These are phyloP conservation scores for Lachancea cidri DNA, from an alignment of 805 yeast species.

Conservation along the genomic window DNA sequence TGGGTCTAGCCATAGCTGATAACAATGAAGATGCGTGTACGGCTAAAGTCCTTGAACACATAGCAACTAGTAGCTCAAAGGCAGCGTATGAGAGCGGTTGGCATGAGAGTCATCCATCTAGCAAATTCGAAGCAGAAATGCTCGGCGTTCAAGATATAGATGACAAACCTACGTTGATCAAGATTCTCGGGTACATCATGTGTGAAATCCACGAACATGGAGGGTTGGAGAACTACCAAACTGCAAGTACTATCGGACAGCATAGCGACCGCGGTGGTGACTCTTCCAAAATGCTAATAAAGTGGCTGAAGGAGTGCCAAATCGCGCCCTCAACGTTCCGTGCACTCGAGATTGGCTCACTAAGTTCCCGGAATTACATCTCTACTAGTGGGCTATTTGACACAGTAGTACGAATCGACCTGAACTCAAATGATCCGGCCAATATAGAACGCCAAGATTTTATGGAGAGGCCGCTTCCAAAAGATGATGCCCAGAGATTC, in stretches of 20 bases:
- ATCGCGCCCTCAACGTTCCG: conserved; percentile 10
- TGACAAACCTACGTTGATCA: conserved; percentile 17
- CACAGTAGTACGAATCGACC: conserved; percentile 60
- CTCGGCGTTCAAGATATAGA: conserved; percentile 10
- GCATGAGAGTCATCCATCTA: conserved; percentile 8
- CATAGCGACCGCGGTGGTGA: conserved; percentile 79
- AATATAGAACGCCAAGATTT: conserved; percentile 75
- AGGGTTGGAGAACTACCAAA: conserved; percentile 74
- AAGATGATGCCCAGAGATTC: conserved; percentile 41
- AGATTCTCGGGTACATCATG: conserved; percentile 49
- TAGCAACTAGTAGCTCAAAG: conserved; percentile 8
- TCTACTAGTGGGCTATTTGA: conserved; percentile 53
- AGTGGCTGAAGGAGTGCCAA: conserved; percentile 50
- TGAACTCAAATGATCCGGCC: conserved; percentile 68
- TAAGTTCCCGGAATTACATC: conserved; percentile 63
- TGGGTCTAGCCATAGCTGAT: conserved; percentile 20
- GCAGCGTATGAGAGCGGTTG: conserved; percentile 9
- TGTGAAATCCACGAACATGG: conserved; percentile 62
- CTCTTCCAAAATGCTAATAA: conserved; percentile 73
- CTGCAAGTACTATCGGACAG: conserved; percentile 85
- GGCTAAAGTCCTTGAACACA: conserved; percentile 16
- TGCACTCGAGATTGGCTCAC: conserved; percentile 82
- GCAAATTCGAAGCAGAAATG: conserved; percentile 13
- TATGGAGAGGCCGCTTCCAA: conserved; percentile 67
- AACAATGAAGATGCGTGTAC: conserved; percentile 19